Conservation (phyloP, 305 asterid species). For the Petunia hybrid region DNA sequence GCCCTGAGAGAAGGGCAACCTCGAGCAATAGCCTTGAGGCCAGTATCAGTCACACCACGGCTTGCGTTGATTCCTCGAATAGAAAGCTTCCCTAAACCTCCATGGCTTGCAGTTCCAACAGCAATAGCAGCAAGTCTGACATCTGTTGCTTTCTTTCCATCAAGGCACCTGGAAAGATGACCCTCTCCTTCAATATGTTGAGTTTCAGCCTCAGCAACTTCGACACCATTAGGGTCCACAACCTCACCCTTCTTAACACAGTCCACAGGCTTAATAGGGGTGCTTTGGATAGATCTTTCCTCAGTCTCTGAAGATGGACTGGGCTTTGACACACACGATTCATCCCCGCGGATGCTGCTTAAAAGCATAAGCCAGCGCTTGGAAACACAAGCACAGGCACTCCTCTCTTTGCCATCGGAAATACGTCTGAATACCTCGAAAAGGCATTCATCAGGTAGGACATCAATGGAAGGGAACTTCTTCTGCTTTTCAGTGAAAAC, state of each 20-base stretch:
- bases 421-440: conserved; percentile 91
- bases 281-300: conserved; percentile 39
- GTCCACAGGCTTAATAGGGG: conserved; percentile 40
- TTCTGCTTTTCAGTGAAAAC: conserved; percentile 51
- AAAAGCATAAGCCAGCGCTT: conserved; percentile 93
- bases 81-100: conserved; percentile 92
- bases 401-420: conserved; percentile 72
- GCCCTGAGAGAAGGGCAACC: conserved; percentile 80
- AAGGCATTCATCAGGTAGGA: conserved; percentile 97
- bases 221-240: conserved; percentile 36
- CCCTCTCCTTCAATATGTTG: conserved; percentile 53
- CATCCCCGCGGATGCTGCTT: conserved; percentile 75
- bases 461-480: conserved; percentile 64
- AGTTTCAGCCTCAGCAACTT: conserved; percentile 43
- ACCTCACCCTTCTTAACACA: conserved; percentile 47
- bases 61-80: conserved; percentile 71
- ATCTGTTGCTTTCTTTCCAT: conserved; percentile 89
- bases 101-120: conserved; percentile 74
- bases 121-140: conserved; percentile 90
- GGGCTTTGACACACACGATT: conserved; percentile 43
- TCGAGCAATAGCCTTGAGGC: conserved; percentile 82
- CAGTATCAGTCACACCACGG: conserved; percentile 66
- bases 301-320: conserved; percentile 42
- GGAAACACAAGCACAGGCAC: conserved; percentile 81
- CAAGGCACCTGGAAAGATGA: conserved; percentile 78